These are phyloP conservation scores for Neurospora tetrasperma DNA, from an alignment of 495 filamentous ascomycete genomes.

Conservation along the genomic window DNA sequence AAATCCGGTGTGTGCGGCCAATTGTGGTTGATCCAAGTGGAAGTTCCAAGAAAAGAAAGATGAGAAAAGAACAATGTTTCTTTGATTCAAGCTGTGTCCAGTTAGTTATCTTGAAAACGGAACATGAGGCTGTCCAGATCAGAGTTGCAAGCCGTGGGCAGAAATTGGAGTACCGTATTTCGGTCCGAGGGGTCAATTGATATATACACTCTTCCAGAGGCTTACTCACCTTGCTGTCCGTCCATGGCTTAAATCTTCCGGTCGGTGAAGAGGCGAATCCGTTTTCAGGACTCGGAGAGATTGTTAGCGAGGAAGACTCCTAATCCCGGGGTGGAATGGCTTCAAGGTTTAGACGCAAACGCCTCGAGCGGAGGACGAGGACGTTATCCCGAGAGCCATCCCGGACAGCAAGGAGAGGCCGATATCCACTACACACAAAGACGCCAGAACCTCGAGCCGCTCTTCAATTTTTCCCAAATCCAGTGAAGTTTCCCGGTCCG, in stretches of 20 bases:
- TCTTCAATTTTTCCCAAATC: conserved; percentile 10
- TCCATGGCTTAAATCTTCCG: conserved; percentile 24
- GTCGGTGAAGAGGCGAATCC: conserved; percentile 14
- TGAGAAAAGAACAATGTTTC: neutral
- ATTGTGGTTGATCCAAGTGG: neutral
- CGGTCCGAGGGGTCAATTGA: conserved; percentile 27
- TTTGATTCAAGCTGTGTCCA: conserved; percentile 8
- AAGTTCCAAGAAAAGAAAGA: neutral
- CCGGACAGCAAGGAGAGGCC: conserved; percentile 24
- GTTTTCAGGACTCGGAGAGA: conserved; percentile 3
- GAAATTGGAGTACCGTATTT: conserved; percentile 20
- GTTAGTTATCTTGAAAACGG: conserved; percentile 17
- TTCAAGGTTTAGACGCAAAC: conserved; percentile 1
- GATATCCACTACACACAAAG: conserved; percentile 8
- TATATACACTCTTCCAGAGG: conserved; percentile 33
- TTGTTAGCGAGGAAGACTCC: conserved; percentile 7
- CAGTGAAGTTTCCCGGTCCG: conserved; percentile 11
- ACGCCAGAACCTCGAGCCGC: conserved; percentile 5
- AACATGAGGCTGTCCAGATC: neutral
- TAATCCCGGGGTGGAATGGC: conserved; percentile 1
- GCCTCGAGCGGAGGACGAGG: neutral
- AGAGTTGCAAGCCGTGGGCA: conserved; percentile 4
- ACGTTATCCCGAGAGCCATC: conserved; percentile 10
- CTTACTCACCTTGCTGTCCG: conserved; percentile 42
- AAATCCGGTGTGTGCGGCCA: neutral